phyloP scores from a whole-genome alignment of 768 basidiomycete genomes.

The Leccinum disarticulatum region DNA sequence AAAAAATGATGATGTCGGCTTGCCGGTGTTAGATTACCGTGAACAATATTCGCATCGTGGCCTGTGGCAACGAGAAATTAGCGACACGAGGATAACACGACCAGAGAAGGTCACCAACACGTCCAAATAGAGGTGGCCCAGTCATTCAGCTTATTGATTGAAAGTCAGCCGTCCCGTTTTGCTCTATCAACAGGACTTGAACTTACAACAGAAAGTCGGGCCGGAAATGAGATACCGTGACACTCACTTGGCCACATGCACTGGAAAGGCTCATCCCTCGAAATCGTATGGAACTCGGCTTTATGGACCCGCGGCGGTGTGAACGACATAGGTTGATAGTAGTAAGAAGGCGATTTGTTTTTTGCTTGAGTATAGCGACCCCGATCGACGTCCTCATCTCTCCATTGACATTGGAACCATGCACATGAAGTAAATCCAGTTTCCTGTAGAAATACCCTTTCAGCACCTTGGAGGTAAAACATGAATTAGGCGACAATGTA shows the following conservation, averaged over 20 bases:
- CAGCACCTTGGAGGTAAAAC: not conserved
- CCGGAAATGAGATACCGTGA: not conserved
- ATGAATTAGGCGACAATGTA: not conserved
- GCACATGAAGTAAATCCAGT: too few species aligned
- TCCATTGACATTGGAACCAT: too few species aligned
- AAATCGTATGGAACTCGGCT: not conserved
- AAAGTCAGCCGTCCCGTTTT: not conserved
- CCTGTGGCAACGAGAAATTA: constrained; percentile 1
- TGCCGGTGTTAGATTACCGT: constrained; percentile 12
- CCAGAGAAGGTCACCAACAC: not conserved
- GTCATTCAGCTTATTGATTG: not conserved
- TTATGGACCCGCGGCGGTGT: not conserved
- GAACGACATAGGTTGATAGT: not conserved
- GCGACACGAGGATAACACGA: not conserved
- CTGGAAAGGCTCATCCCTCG: not conserved
- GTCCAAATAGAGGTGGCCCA: constrained; percentile 8
- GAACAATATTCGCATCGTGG: not conserved
- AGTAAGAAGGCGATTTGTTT: not conserved
- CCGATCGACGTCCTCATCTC: too few species aligned
- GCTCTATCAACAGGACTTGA: not conserved
- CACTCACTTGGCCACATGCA: not conserved
- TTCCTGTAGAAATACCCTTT: not conserved
- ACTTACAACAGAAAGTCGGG: constrained; percentile 1
- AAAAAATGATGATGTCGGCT: not conserved
- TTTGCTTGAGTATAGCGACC: not conserved